phyloP scores from a whole-genome alignment of 1,284 basidiomycete species.

The Tylopilus sp. region DNA sequence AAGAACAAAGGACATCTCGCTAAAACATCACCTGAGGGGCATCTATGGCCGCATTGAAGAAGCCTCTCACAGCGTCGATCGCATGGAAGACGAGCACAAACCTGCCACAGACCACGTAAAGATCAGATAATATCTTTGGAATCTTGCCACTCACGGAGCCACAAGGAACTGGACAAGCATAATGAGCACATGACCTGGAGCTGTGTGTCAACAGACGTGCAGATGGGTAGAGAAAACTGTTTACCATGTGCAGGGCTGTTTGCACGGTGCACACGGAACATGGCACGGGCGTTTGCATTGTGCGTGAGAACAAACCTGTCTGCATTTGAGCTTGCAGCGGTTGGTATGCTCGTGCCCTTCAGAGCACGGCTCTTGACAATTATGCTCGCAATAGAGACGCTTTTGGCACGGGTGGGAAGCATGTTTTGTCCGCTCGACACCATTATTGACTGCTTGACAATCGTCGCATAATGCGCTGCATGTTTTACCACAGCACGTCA shows the following conservation, averaged over 20 bases:
- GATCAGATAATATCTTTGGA: background rate
- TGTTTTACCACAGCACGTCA: conserved; percentile 67
- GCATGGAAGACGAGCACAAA: conserved; percentile 76
- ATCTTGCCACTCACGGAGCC: conserved; percentile 64
- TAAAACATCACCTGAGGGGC: conserved; percentile 68
- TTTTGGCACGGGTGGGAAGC: conserved; percentile 62
- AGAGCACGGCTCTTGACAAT: conserved; percentile 63
- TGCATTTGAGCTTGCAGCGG: conserved; percentile 60
- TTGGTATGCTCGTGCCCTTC: conserved; percentile 62
- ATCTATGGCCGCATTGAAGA: conserved; percentile 70
- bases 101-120: conserved; percentile 48
- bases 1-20: background rate
- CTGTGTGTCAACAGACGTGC: background rate
- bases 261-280: conserved; percentile 71
- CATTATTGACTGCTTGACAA: conserved; percentile 56
- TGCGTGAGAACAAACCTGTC: conserved; percentile 67
- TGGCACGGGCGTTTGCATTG: conserved; percentile 62
- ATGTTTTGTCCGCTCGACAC: conserved; percentile 52
- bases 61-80: conserved; percentile 62
- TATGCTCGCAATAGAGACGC: conserved; percentile 68
- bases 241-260: conserved; percentile 70
- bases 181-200: conserved; percentile 64
- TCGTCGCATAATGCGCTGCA: conserved; percentile 62
- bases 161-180: conserved; percentile 72
- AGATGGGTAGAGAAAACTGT: background rate